Base-by-base conservation (phyloP, 1,284 basidiomycete genomes). In the Leccinum variabile region DNA sequence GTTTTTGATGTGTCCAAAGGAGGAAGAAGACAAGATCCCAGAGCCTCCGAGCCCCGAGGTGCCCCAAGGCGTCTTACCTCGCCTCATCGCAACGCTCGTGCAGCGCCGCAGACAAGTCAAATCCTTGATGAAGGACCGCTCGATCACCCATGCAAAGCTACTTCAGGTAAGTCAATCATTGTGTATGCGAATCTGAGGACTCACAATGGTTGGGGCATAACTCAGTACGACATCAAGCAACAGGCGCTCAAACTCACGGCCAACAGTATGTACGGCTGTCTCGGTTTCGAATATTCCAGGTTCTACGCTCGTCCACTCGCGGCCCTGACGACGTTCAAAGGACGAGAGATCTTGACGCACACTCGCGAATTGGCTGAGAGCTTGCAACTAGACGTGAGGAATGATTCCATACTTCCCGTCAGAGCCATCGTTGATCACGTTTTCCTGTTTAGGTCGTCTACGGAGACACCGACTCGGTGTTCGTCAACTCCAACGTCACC, bases 191-290 rank as follows among this genome's bases (percentile, higher is more conserved):
- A 25, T 1, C 13, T 5, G 10, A 14, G 10, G 54, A 39, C 62
- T 68, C 6, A 75, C 46, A 10, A 37, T 25, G 14, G 54, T 57
- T 56, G 14, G 59, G 35, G 16, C 37, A 18, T 22, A n/a, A 58
- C 46, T 16, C 70, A 95, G 90, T 96, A 90, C 74, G 94, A 99
- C 72, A 98, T 99, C 80, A 97, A 96, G 75, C 97, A 99, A 73
- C 89, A 94, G 75, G 97, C 97, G 5, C 82, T 99, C 63, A 99
- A 99, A 80, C 88, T 99, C 58, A 99, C 97, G 1, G 97, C 97
- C 63, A 99, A 99, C 81, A 97, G 94, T 81, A 99, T 99, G 97
- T 99, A 99, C 77, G 97, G 97, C 25, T 99, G 97, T 83, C 89
- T 99, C 33, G 97, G 97, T 59, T 99, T 98, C 75, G 94, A 97